A percentile compares a stretch with the other conserved stretches of the same genome.
Conservation (phyloP, 139 green algal genomes). For the Chlorella sp. region DNA sequence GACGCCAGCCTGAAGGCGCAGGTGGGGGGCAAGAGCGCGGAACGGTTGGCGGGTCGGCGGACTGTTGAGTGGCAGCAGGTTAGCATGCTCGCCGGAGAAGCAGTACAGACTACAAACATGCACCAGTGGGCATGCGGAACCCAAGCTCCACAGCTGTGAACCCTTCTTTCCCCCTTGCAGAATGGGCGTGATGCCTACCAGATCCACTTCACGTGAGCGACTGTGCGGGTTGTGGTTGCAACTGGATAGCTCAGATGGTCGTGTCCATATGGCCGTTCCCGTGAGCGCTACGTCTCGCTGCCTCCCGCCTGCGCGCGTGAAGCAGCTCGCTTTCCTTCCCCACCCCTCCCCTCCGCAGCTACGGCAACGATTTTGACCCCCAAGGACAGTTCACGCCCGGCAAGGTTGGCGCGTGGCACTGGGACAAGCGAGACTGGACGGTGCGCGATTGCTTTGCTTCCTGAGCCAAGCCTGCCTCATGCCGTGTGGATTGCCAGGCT, state of each 20-base stretch:
- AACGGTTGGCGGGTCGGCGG: too few species aligned
- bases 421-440: conserved; percentile 77
- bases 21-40: not conserved
- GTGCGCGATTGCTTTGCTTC: not conserved
- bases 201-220: conserved; percentile 73
- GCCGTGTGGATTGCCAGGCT: too few species aligned
- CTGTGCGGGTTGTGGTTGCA: not conserved
- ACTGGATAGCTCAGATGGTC: not conserved
- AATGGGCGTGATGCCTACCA: conserved; percentile 57
- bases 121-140: not conserved
- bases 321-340: too few species aligned
- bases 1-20: conserved; percentile 49
- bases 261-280: too few species aligned
- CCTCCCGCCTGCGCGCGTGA: too few species aligned
- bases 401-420: conserved; percentile 71
- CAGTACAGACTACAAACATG: too few species aligned
- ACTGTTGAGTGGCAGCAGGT: too few species aligned
- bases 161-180: not conserved
- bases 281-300: too few species aligned
- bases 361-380: conserved; percentile 73
- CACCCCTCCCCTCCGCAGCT: too few species aligned
- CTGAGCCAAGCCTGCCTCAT: too few species aligned
- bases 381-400: conserved; percentile 53
- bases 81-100: too few species aligned
- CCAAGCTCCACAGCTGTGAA: not conserved